These are phyloP conservation scores for Oligophagozyma castellii DNA, from an alignment of 1,139 yeast genomes.

Conservation along the genomic window DNA sequence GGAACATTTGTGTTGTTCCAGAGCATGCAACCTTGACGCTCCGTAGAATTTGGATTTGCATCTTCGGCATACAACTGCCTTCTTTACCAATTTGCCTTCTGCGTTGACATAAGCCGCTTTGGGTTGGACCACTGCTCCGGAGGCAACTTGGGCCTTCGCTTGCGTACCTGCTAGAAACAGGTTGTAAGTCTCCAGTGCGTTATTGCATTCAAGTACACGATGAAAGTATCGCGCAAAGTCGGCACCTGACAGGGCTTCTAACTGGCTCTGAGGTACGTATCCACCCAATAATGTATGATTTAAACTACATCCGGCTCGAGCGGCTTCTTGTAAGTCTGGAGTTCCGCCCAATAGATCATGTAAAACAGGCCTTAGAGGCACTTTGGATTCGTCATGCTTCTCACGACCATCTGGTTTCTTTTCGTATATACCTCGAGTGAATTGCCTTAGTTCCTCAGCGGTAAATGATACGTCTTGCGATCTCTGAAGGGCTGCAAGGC, in stretches of 20 bases:
- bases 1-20: constrained; percentile 7
- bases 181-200: constrained; percentile 16
- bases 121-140: constrained; percentile 3
- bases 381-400: constrained; percentile 1
- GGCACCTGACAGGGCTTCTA: constrained; percentile 21
- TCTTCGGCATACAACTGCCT: constrained; percentile 14
- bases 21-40: constrained; percentile 10
- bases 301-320: constrained; percentile 15
- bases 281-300: constrained; percentile 22
- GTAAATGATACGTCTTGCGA: background rate
- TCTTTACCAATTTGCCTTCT: constrained; percentile 6
- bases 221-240: constrained; percentile 25
- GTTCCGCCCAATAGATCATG: constrained; percentile 22
- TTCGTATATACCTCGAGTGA: background rate
- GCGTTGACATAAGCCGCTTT: constrained; percentile 2
- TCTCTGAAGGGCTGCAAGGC: background rate
- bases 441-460: background rate
- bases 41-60: constrained; percentile 15
- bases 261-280: constrained; percentile 21
- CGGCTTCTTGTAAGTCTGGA: constrained; percentile 14
- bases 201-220: constrained; percentile 18
- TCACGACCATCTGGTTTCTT: background rate
- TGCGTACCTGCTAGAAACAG: constrained; percentile 11
- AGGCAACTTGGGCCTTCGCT: background rate
- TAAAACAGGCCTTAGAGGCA: constrained; percentile 14